Percentiles rank a stretch among this genome's conserved stretches.
These are phyloP conservation scores for Podaxis sp. DNA, from an alignment of 768 basidiomycete genomes.

Conservation along the genomic window DNA sequence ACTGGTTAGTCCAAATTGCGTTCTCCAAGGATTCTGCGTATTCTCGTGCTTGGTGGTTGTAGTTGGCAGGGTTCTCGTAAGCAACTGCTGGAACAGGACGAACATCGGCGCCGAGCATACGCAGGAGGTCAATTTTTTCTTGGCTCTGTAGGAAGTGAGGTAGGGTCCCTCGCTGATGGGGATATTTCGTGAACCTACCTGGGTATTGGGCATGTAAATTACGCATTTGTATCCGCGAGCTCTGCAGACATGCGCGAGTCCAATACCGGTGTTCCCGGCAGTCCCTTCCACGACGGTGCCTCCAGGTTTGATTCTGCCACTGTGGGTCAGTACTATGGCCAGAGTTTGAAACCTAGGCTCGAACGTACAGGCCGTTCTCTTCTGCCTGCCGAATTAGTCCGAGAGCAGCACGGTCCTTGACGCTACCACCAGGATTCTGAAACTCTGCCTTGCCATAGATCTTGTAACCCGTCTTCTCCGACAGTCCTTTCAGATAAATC, in stretches of 20 bases:
- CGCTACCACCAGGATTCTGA: conserved; percentile 96
- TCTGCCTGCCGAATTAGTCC: conserved; percentile 88
- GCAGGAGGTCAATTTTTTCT: conserved; percentile 96
- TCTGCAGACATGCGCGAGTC: conserved; percentile 91
- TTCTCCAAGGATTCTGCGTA: conserved; percentile 72
- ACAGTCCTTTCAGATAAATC: conserved; percentile 82
- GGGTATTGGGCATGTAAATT: conserved; percentile 97
- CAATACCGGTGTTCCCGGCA: conserved; percentile 97
- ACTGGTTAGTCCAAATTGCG: conserved; percentile 96
- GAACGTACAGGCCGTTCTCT: conserved; percentile 66
- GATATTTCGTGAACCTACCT: conserved; percentile 39
- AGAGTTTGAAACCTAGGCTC: neutral
- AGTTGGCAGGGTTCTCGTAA: conserved; percentile 92
- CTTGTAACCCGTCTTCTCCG: conserved; percentile 74
- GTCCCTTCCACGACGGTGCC: conserved; percentile 98
- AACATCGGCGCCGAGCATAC: conserved; percentile 97
- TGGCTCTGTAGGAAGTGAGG: conserved; percentile 64
- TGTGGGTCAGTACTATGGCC: neutral
- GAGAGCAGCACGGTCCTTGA: conserved; percentile 96
- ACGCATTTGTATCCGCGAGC: conserved; percentile 94
- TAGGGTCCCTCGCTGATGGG: neutral
- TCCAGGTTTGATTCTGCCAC: conserved; percentile 72
- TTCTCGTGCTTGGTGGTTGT: conserved; percentile 96
- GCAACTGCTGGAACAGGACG: conserved; percentile 95
- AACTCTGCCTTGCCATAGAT: conserved; percentile 98